Conservation (phyloP, 1,284 basidiomycete species). For the Marasmius oreades region DNA sequence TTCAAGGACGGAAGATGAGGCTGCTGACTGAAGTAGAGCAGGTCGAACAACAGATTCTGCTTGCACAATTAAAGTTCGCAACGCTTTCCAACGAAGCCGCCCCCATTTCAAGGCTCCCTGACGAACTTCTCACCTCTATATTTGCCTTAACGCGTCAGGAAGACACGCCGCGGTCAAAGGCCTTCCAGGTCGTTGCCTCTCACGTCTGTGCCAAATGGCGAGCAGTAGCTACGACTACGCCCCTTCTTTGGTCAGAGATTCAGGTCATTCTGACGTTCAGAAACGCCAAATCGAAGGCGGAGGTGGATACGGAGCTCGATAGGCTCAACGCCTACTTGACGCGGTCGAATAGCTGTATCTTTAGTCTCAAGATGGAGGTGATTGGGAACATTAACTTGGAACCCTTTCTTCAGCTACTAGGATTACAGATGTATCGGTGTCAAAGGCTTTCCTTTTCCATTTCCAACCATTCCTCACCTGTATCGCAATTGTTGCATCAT, state of each 20-base stretch:
- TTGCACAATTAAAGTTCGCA: conserved; percentile 26
- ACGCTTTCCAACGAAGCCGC: conserved; percentile 30
- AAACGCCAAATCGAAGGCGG: conserved; percentile 14
- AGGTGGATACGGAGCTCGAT: conserved; percentile 9
- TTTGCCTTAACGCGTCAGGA: conserved; percentile 30
- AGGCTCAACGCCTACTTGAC: conserved; percentile 6
- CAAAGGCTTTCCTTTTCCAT: conserved; percentile 1
- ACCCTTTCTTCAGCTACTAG: conserved; percentile 3
- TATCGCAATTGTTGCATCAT: neutral
- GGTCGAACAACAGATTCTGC: conserved; percentile 27
- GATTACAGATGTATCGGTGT: conserved; percentile 8
- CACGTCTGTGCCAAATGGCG: conserved; percentile 40
- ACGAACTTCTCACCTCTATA: conserved; percentile 35
- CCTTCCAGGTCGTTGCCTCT: conserved; percentile 33
- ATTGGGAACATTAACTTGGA: conserved; percentile 7
- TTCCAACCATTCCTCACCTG: conserved; percentile 4
- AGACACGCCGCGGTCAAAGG: conserved; percentile 12
- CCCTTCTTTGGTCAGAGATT: conserved; percentile 39
- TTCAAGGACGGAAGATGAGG: conserved; percentile 20
- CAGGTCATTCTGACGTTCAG: conserved; percentile 20
- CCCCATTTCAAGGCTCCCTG: conserved; percentile 32
- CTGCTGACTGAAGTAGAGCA: conserved; percentile 28
- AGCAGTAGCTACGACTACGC: conserved; percentile 28
- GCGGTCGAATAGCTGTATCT: conserved; percentile 8
- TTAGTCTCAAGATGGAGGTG: conserved; percentile 2